Evolutionary conservation across 257 asterid species (phyloP), one percentile per base, ranked within the genome.

Genomic region (Ehretia macrophylla): DNA sequence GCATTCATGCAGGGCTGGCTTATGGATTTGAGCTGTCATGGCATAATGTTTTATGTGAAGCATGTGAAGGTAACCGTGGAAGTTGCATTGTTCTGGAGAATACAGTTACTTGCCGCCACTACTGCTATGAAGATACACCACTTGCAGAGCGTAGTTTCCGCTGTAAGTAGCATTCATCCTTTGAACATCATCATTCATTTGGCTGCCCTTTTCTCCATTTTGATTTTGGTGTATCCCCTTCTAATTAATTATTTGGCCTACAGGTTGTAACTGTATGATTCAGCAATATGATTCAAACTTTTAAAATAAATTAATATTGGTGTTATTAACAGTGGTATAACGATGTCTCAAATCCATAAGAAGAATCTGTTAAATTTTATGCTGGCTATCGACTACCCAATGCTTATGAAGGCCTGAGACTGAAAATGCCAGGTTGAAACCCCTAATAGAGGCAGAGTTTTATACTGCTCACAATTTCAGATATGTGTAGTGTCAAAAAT

Each of bases 21-120:
- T 83, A 77, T 63, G 87, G 90, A 46, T 71, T 80, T 63, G 81
- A 79, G 63, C 70, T 77, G 6, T 62, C 73, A 0, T 74, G 79
- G 82, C 63, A 5, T 48, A 1, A 3, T 9, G 68, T 58, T 10
- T 13, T 19, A 0, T 79, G 85, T 45, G 19, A 38, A 32, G 44
- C 32, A 8, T 72, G 82, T 59, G 61, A 44, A 18, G 38, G 35
- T 11, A 60, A 38, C 10, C 44, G 35, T 9, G 71, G 72, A 14
- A 22, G 0, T 8, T 76, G 81, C 62, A 50, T 59, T 19, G 17
- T 55, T 1, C 13, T 60, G 21, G 67, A 40, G 13, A 57, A 63
- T 10, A 21, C 44, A 18, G 64, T 62, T 47, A 37, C 77, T 56
- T 76, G 81, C 38, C 35, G 35, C n/a, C 66, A 60, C 18, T 37